These are phyloP conservation scores for Paraphaeosphaeria minitans DNA, from an alignment of 2,329 filamentous ascomycete genomes.

Conservation along the genomic window DNA sequence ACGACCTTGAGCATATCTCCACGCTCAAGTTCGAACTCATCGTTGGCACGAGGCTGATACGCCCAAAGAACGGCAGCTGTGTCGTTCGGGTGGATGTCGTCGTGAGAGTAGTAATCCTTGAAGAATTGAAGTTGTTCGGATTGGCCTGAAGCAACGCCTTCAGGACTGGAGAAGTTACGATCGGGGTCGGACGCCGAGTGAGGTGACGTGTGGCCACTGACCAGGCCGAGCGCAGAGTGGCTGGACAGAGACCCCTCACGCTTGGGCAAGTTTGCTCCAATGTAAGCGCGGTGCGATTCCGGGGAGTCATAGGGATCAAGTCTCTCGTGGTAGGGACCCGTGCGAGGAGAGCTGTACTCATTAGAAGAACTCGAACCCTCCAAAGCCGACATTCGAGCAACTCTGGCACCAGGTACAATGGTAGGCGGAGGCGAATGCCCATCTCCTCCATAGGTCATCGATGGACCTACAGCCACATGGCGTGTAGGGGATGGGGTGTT, in stretches of 20 bases:
- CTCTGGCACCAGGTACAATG: slow-evolving; percentile 82
- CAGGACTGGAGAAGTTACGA: slow-evolving; percentile 81
- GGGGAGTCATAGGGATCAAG: slow-evolving; percentile 70
- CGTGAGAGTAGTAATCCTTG: slow-evolving; percentile 98
- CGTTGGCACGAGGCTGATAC: slow-evolving; percentile 89
- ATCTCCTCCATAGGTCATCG: slow-evolving; percentile 51
- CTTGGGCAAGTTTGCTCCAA: slow-evolving; percentile 57
- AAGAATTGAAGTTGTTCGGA: slow-evolving; percentile 96
- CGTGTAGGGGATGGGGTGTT: slow-evolving; percentile 82
- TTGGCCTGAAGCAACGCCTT: slow-evolving; percentile 82
- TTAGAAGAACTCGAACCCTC: slow-evolving; percentile 69
- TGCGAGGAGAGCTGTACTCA: slow-evolving; percentile 49
- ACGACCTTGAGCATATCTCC: slow-evolving; percentile 98
- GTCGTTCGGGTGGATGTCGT: slow-evolving; percentile 91
- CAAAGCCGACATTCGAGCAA: slow-evolving; percentile 93
- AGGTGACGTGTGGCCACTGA: slow-evolving; percentile 74
- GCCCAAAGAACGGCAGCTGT: slow-evolving; percentile 93
- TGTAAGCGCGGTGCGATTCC: slow-evolving; percentile 61
- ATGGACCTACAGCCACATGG: slow-evolving; percentile 35
- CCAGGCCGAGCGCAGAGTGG: slow-evolving; percentile 71
- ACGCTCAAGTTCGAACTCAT: slow-evolving; percentile 91
- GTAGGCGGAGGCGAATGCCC: slow-evolving; percentile 37
- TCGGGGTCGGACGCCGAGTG: slow-evolving; percentile 53
- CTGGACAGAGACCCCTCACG: slow-evolving; percentile 90
- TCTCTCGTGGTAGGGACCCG: slow-evolving; percentile 31